Percentiles rank a stretch among this genome's conserved stretches.
phyloP scores from a whole-genome alignment of 495 filamentous ascomycete species.

The Xylaria acuta region DNA sequence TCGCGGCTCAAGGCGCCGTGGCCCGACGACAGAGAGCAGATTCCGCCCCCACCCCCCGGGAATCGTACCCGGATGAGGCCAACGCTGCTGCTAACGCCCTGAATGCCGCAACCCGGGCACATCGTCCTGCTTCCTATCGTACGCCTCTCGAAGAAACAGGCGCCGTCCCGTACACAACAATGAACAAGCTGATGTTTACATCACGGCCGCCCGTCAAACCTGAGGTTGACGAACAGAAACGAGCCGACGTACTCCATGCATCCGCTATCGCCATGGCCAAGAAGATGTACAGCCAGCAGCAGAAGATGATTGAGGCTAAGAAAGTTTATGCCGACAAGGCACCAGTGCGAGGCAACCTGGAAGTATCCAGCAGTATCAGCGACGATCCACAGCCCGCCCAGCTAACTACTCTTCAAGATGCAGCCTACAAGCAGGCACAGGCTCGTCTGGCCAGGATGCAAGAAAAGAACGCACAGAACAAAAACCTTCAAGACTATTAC shows the following conservation, averaged over 20 bases:
- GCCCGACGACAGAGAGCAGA: constrained; percentile 68
- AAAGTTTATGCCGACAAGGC: constrained; percentile 39
- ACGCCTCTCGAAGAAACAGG: constrained; percentile 46
- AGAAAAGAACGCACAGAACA: constrained; percentile 65
- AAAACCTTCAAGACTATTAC: constrained; percentile 75
- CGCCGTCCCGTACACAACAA: constrained; percentile 52
- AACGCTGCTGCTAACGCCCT: constrained; percentile 69
- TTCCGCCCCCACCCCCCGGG: constrained; percentile 62
- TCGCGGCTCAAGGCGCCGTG: constrained; percentile 78
- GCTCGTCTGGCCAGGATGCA: constrained; percentile 83
- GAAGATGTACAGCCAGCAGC: constrained; percentile 76
- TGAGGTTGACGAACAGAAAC: constrained; percentile 76
- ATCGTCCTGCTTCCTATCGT: constrained; percentile 46
- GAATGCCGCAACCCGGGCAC: constrained; percentile 68
- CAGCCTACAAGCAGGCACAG: constrained; percentile 81
- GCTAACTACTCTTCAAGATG: constrained; percentile 75
- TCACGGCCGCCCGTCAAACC: constrained; percentile 72
- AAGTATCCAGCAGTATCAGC: constrained; percentile 37
- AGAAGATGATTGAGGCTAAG: constrained; percentile 55
- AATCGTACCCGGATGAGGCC: constrained; percentile 62
- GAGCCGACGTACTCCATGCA: constrained; percentile 73
- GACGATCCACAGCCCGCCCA: constrained; percentile 42
- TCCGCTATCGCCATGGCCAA: constrained; percentile 88
- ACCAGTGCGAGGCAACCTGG: constrained; percentile 36
- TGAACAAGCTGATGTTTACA: constrained; percentile 73